Evolutionary conservation across 257 asterid species (phyloP), one percentile per base, ranked within the genome.

Genomic region (Scutellaria galericulata): DNA sequence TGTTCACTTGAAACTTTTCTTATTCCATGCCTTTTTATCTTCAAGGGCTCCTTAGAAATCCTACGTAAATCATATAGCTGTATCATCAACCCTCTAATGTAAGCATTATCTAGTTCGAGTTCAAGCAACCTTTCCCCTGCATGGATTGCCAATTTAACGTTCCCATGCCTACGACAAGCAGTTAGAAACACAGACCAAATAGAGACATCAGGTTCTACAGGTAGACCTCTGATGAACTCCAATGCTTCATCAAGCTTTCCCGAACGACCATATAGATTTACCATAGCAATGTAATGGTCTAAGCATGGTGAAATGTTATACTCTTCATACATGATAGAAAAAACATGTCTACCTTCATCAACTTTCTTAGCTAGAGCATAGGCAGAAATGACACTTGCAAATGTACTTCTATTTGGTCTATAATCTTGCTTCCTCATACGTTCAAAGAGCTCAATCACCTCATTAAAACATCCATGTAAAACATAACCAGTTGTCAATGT

Each of bases 271-370:
- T 75, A 82, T 71, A 92, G 69, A 77, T 81, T 78, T 42, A 90
- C 83, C 96, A 90, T 87, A 31, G 94, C 96, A 22, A 74, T 83
- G 64, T 78, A 88, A 77, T 88, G 98, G 57, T 88, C 96, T 66
- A 88, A 70, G 75, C 80, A 63, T 7, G 96, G 94, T 13, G 61
- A 55, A 73, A 85, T 82, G 44, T 66, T 74, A 77, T 81, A 85
- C 63, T 85, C 83, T 52, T 86, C 81, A 5, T 63, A 68, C 91
- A 92, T 90, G 35, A 77, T 60, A 63, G 70, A 59, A 58, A 83
- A 92, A 41, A 82, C 35, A 15, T 5, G 78, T 55, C 48, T 79
- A 66, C 96, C 96, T 77, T 85, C 84, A 5, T 82, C 81, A 41
- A 90, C 85, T 83, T 79, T 82, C 80, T 82, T 85, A 51, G 92